Conservation (phyloP, 140 eudicot genomes). For the Eryngium alpinum region DNA sequence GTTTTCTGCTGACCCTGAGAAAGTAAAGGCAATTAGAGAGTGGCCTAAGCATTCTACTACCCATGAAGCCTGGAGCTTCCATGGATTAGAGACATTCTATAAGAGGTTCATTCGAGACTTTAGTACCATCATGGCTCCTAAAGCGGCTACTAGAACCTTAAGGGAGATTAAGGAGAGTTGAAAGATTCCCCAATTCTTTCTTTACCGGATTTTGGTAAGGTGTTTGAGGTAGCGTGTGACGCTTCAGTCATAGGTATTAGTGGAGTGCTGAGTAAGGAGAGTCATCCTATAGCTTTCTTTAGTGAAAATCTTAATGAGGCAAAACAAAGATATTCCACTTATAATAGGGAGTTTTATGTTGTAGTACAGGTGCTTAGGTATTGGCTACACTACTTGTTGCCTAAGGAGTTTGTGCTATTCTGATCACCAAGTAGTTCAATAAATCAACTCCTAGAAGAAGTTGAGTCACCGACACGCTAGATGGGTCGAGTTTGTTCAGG, state of each 20-base stretch:
- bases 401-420: too few relatives aligned
- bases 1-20: background rate
- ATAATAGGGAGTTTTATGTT: slow-evolving; percentile 10
- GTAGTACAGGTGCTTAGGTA: background rate
- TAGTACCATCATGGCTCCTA: background rate
- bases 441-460: too few relatives aligned
- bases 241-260: background rate
- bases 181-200: background rate
- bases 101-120: too few relatives aligned
- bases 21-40: background rate
- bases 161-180: background rate
- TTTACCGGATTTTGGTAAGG: background rate
- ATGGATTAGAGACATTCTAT: too few relatives aligned
- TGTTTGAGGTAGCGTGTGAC: background rate
- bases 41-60: background rate
- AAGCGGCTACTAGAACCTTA: too few relatives aligned
- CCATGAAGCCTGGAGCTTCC: too few relatives aligned
- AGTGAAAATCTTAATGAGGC: background rate
- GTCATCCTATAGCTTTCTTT: background rate
- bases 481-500: too few relatives aligned
- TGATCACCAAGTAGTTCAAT: too few relatives aligned
- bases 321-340: background rate
- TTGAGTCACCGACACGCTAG: too few relatives aligned
- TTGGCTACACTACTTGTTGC: too few relatives aligned
- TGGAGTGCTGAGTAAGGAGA: slow-evolving; percentile 2